Base-by-base conservation (phyloP, 257 asterid species). In the Paraleonurus japonicus region DNA sequence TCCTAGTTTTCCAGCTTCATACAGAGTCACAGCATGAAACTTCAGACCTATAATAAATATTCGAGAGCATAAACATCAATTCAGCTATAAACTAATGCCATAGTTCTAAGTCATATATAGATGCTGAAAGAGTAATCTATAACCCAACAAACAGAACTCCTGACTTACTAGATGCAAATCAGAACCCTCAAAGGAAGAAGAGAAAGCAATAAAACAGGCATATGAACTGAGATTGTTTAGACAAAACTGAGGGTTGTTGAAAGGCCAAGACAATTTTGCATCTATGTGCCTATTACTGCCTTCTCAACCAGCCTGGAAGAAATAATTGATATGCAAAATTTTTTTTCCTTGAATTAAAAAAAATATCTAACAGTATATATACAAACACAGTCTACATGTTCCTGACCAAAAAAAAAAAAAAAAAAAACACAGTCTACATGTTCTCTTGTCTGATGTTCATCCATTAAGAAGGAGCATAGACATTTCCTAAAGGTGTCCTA, bases 1-100 rank as follows among this genome's bases (percentile, higher is more conserved):
- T 71, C 95, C 96, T 33, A 95, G 89, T 81, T 95, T 95, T 60
- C 99, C 99, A 19, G 99, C 99, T 85, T 95, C 99, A 77, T 95
- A 95, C 69, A 95, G 82, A 63, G 96, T 95, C 80, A 95, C 98
- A 37, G 99, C 99, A 81, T 95, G 99, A 74, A 95, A 89, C 80
- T 95, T 95, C 62, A 95, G 84, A 79, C 99, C 99, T 95, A 90
- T 47, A 67, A 73, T 26, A 27, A 64, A 43, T 39, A 72, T 75
- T 45, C 41, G 30, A 71, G 69, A 77, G 57, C 65, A 76, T 26
- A 47, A 62, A 33, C 24, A 67, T 71, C 20, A 35, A 26, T 63
- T 70, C 67, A 69, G 76, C 67, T 55, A 61, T 62, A 53, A 61
- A 30, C 12, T 50, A 67, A 72, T 63, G 80, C 79, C 32, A 62